Base-by-base conservation (phyloP, 2,329 filamentous ascomycete genomes). In the Colletotrichum chlorophyti region DNA sequence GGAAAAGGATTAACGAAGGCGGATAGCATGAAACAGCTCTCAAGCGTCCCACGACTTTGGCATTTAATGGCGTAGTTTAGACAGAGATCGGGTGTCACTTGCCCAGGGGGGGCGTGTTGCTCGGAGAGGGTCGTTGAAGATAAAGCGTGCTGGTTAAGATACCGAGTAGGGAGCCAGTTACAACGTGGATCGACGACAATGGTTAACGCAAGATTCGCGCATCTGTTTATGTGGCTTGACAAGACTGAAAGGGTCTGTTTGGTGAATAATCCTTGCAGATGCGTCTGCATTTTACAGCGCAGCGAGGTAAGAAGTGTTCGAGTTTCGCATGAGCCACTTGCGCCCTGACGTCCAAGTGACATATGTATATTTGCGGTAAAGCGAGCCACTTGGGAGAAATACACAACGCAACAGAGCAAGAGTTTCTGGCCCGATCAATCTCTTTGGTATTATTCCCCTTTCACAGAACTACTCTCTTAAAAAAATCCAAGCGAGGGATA, bases 21-120 rank as follows among this genome's bases (percentile, higher is more conserved):
- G 51, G 57, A 50, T 45, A 45, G 57, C 32, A 50, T 40, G 51
- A 55, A 34, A 34, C 9, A 24, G 12, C 41, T 49, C 41, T 55
- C 38, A n/a, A 60, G 47, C 51, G 51, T 57, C 43, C 51, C 34
- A 60, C 57, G 40, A 60, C 43, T 40, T 53, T 53, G 43, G 57
- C 57, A 60, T 60, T 55, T 49, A 43, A 60, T 38, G 51, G 57
- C 57, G 57, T 29, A 57, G 57, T 41, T 45, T 58, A 58, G 55
- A 58, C 35, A 54, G 43, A 48, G 50, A 43, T 1, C 11, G 27
- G 24, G 34, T 31, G 43, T 27, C 31, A 27, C 42, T 43, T 37
- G 37, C 51, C 55, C 43, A 32, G 26, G 19, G n/a, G 17, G 24
- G 37, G 37, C 11, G 19, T 40, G 35, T 15, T 21, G 10, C 37